Conservation (phyloP, 768 basidiomycete species). For the Hericium alpestre region DNA sequence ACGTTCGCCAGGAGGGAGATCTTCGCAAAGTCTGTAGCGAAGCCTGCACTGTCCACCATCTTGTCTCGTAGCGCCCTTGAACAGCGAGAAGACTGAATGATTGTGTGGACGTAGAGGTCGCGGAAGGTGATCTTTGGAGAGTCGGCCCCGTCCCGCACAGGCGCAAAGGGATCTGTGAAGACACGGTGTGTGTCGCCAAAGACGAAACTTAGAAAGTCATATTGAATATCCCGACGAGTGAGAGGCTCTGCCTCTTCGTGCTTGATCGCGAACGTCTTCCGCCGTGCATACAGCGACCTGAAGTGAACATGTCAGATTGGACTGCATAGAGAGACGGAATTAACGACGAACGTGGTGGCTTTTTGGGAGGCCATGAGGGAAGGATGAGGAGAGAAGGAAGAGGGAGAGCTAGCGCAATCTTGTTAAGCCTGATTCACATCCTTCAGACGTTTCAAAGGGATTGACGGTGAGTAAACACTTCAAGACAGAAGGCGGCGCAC, state of each 20-base stretch:
- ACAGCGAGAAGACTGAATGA: slow-evolving; percentile 49
- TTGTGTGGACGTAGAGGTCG: slow-evolving; percentile 37
- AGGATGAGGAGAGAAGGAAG: not conserved
- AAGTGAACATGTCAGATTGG: slow-evolving; percentile 18
- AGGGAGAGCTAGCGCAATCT: not conserved
- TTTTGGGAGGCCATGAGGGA: slow-evolving; percentile 11
- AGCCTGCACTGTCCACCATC: slow-evolving; percentile 46
- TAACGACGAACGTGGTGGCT: slow-evolving; percentile 9
- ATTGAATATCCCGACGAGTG: slow-evolving; percentile 59
- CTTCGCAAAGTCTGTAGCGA: slow-evolving; percentile 65
- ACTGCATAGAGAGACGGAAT: not conserved
- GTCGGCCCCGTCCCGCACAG: slow-evolving; percentile 24
- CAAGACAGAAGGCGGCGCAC: not conserved
- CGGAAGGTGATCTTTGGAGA: slow-evolving; percentile 30
- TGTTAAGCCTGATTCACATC: not conserved
- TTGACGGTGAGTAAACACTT: too few relatives aligned
- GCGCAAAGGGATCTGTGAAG: slow-evolving; percentile 55
- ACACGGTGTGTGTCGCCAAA: slow-evolving; percentile 35
- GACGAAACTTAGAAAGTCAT: slow-evolving; percentile 32
- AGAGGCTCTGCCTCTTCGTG: slow-evolving; percentile 57
- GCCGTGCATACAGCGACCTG: slow-evolving; percentile 33
- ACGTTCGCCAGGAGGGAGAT: slow-evolving; percentile 66
- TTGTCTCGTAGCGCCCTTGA: slow-evolving; percentile 66
- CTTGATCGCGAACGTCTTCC: slow-evolving; percentile 34
- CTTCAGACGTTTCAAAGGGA: too few relatives aligned